Conservation (phyloP, 1,139 yeast species). For the Yamadazyma aaseri region DNA sequence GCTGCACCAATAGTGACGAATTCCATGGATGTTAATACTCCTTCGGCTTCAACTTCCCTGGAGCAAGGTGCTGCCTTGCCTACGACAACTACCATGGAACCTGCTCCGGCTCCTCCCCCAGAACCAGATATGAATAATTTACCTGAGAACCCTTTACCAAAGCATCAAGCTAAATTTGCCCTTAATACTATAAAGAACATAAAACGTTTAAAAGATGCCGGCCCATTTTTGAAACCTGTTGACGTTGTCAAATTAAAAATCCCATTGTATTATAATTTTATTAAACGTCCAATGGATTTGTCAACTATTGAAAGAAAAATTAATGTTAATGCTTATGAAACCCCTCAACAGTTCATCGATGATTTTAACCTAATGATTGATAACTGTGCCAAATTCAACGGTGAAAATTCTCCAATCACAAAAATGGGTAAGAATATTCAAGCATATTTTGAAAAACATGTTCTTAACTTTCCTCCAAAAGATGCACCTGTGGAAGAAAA, state of each 20-base stretch:
- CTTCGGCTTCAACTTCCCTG: neutral
- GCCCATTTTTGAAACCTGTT: constrained; percentile 86
- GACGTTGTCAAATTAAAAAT: constrained; percentile 85
- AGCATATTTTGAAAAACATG: constrained; percentile 90
- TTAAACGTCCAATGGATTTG: constrained; percentile 90
- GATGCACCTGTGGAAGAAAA: constrained; percentile 42
- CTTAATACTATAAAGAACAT: constrained; percentile 72
- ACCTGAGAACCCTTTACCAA: constrained; percentile 73
- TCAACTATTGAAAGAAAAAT: constrained; percentile 86
- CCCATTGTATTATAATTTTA: constrained; percentile 83
- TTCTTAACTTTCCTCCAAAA: constrained; percentile 86
- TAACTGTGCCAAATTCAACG: constrained; percentile 84
- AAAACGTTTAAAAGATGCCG: constrained; percentile 88
- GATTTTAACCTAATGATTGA: constrained; percentile 85
- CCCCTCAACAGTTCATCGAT: constrained; percentile 63
- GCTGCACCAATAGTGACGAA: constrained; percentile 4
- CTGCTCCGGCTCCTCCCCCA: constrained; percentile 70
- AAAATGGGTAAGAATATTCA: constrained; percentile 89
- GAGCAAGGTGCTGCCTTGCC: constrained; percentile 14
- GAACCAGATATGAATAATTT: constrained; percentile 73
- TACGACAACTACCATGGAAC: constrained; percentile 29
- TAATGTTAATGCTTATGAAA: constrained; percentile 64
- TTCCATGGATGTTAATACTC: constrained; percentile 4
- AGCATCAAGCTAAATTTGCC: constrained; percentile 78
- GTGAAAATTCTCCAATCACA: constrained; percentile 77